Evolutionary conservation across 257 asterid species (phyloP).

Genomic region (Plantago elongata): DNA sequence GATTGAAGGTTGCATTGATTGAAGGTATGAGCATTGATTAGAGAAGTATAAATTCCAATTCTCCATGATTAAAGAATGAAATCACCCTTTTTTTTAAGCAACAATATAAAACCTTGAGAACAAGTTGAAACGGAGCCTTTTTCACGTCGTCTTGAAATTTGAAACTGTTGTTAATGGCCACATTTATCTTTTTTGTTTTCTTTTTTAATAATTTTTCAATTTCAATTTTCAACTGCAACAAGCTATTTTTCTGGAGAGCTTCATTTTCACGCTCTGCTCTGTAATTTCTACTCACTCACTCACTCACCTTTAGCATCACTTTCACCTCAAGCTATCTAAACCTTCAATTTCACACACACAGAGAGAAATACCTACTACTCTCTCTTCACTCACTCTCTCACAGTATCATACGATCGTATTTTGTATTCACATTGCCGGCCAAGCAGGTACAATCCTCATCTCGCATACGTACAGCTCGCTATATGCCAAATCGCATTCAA

Average conservation of each 20-base stretch:
- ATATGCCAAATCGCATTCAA: background rate
- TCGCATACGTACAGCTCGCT: background rate
- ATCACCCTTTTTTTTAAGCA: too few relatives aligned
- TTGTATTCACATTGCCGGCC: constrained; percentile 2
- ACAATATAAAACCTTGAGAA: too few relatives aligned
- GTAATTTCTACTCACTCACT: too few relatives aligned
- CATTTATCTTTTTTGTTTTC: background rate
- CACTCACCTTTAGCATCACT: constrained; percentile 9
- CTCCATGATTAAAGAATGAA: too few relatives aligned
- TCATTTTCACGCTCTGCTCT: constrained; percentile 2
- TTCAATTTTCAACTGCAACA: constrained; percentile 5
- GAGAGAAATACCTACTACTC: too few relatives aligned
- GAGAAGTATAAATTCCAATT: too few relatives aligned
- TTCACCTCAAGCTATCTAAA: constrained; percentile 5
- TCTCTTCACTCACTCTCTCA: background rate
- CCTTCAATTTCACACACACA: constrained; percentile 5
- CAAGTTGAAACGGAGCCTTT: too few relatives aligned
- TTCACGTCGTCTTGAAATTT: too few relatives aligned
- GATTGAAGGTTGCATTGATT: too few relatives aligned
- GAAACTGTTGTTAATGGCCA: constrained; percentile 10
- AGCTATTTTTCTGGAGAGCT: background rate
- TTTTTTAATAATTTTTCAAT: background rate
- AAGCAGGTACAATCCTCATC: background rate
- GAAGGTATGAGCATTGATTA: too few relatives aligned
- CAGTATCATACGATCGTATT: background rate